Percentiles rank a stretch among this genome's conserved stretches.
Evolutionary conservation across 345 rosid species (phyloP).

Genomic region (Eucalyptus tenuipes): DNA sequence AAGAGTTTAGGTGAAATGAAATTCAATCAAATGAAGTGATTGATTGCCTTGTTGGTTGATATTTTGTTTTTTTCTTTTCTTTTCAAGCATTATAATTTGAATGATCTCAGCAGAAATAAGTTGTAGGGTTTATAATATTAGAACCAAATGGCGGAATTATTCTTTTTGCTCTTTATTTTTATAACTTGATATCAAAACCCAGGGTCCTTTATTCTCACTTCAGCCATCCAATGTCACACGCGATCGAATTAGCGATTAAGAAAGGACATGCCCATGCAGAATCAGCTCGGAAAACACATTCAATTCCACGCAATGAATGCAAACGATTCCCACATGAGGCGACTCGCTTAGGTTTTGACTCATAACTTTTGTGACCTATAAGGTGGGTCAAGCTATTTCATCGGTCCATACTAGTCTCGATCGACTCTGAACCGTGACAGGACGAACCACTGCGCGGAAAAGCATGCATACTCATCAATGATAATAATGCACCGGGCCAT

Average conservation of each 20-base stretch:
- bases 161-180: too few species aligned
- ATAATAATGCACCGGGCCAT: not conserved
- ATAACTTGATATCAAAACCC: not conserved
- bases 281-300: not conserved
- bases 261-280: not conserved
- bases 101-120: not conserved
- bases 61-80: too few species aligned
- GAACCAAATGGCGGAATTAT: not conserved
- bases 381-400: fast-evolving
- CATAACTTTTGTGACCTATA: not conserved
- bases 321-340: fast-evolving
- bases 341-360: fast-evolving
- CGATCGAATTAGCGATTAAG: not conserved
- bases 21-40: not conserved
- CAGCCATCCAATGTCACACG: fast-evolving
- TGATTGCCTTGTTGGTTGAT: not conserved
- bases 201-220: not conserved
- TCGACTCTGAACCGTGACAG: not conserved
- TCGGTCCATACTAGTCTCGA: not conserved
- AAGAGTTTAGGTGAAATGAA: not conserved
- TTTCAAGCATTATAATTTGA: not conserved
- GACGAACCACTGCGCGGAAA: not conserved
- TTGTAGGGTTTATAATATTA: not conserved
- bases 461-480: not conserved
- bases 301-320: fast-evolving